phyloP scores from a whole-genome alignment of 345 rosid species.

The Zanthoxylum bungeanum region DNA sequence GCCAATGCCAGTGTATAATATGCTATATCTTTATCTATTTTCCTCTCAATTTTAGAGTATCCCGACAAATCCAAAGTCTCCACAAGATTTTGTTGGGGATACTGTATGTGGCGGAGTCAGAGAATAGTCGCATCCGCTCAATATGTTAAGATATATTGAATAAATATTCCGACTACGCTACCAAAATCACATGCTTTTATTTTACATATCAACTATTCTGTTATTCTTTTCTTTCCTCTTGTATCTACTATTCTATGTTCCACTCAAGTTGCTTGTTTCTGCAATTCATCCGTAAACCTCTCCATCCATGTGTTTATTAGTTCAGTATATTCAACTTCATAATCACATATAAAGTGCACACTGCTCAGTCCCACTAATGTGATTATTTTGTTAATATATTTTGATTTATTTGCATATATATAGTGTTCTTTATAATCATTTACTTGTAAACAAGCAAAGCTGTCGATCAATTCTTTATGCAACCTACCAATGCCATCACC shows the following conservation, averaged over 20 bases:
- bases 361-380: neutral
- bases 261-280: neutral
- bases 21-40: neutral
- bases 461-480: neutral
- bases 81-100: constrained; percentile 18
- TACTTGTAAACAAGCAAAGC: constrained; percentile 1
- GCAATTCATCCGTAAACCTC: neutral
- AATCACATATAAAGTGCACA: neutral
- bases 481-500: constrained; percentile 14
- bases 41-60: neutral
- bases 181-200: constrained; percentile 14
- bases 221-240: neutral
- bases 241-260: neutral
- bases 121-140: too few relatives aligned
- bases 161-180: too few relatives aligned
- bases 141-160: too few relatives aligned
- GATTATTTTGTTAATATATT: neutral
- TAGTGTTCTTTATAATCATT: too few relatives aligned
- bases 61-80: constrained; percentile 25
- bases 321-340: neutral
- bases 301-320: neutral
- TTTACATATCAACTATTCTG: too few relatives aligned
- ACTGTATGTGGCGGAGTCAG: too few relatives aligned
- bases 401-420: neutral
- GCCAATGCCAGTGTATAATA: constrained; percentile 5